phyloP scores from a whole-genome alignment of 768 basidiomycete species.

The Macrolepiota fuliginosa region DNA sequence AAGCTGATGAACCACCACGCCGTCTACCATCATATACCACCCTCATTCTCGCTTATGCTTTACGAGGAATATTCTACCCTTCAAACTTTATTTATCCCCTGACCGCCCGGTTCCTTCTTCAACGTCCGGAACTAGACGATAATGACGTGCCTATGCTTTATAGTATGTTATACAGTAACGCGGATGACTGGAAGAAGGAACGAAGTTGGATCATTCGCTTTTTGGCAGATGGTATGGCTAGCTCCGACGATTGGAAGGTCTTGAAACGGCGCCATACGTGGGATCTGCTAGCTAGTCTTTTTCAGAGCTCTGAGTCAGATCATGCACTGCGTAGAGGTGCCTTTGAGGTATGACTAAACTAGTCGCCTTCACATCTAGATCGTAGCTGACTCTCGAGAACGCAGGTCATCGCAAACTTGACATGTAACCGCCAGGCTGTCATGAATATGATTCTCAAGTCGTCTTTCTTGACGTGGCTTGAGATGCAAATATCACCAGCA shows the following conservation, averaged over 20 bases:
- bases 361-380: neutral
- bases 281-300: slow-evolving; percentile 83
- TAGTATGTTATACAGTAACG: slow-evolving; percentile 77
- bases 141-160: slow-evolving; percentile 91
- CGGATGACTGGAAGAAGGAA: slow-evolving; percentile 84
- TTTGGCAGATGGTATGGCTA: slow-evolving; percentile 76
- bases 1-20: slow-evolving; percentile 31
- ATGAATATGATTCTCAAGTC: slow-evolving; percentile 71
- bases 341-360: slow-evolving; percentile 53
- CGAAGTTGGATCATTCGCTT: slow-evolving; percentile 87
- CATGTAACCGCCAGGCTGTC: slow-evolving; percentile 65
- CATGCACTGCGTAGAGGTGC: slow-evolving; percentile 50
- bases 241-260: slow-evolving; percentile 77
- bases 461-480: slow-evolving; percentile 77
- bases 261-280: slow-evolving; percentile 82
- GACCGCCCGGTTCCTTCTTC: slow-evolving; percentile 84
- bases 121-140: slow-evolving; percentile 78
- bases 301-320: slow-evolving; percentile 64
- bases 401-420: slow-evolving; percentile 75
- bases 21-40: slow-evolving; percentile 78
- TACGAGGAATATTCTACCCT: slow-evolving; percentile 83
- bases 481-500: slow-evolving; percentile 55
- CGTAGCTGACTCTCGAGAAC: neutral
- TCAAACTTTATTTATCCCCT: slow-evolving; percentile 86
- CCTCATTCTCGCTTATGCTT: slow-evolving; percentile 78